A percentile compares a stretch with the other conserved stretches of the same genome.
Conservation (phyloP, 768 basidiomycete genomes). For the Lyophyllum decastes region DNA sequence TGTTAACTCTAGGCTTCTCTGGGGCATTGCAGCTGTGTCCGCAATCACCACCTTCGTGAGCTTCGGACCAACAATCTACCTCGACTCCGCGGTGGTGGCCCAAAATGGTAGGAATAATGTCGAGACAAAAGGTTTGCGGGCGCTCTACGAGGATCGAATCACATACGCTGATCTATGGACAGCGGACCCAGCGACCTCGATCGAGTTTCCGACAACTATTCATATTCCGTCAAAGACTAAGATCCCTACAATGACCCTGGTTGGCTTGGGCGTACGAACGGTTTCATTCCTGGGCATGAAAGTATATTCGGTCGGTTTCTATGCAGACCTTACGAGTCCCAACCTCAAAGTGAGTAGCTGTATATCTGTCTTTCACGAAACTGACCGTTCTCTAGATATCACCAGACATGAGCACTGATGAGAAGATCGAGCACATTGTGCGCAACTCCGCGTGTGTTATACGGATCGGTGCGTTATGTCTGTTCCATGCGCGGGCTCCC, state of each 20-base stretch:
- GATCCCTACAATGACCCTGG: conserved; percentile 62
- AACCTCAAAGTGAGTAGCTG: conserved; percentile 50
- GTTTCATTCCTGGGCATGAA: conserved; percentile 88
- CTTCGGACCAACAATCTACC: conserved; percentile 9
- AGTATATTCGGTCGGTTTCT: conserved; percentile 90
- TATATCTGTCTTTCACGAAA: neutral
- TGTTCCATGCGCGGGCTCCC: neutral
- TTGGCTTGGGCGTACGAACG: conserved; percentile 85
- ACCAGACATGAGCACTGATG: conserved; percentile 54
- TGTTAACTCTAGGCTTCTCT: conserved; percentile 3
- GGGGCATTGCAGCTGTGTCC: conserved; percentile 14
- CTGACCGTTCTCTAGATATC: conserved; percentile 46
- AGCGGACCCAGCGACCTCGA: conserved; percentile 77
- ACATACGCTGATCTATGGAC: neutral
- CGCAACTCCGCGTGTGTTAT: conserved; percentile 69
- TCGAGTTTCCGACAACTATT: conserved; percentile 70
- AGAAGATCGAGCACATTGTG: conserved; percentile 71
- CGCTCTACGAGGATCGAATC: neutral
- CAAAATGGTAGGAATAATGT: neutral
- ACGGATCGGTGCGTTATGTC: conserved; percentile 60
- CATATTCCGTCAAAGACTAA: conserved; percentile 64
- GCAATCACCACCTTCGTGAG: conserved; percentile 7
- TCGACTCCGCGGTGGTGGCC: conserved; percentile 8
- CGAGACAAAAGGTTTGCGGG: conserved; percentile 13
- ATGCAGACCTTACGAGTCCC: conserved; percentile 76